These are phyloP conservation scores for Haplosporangium gracile DNA, from an alignment of 192 early-diverging fungal genomes.

Conservation along the genomic window DNA sequence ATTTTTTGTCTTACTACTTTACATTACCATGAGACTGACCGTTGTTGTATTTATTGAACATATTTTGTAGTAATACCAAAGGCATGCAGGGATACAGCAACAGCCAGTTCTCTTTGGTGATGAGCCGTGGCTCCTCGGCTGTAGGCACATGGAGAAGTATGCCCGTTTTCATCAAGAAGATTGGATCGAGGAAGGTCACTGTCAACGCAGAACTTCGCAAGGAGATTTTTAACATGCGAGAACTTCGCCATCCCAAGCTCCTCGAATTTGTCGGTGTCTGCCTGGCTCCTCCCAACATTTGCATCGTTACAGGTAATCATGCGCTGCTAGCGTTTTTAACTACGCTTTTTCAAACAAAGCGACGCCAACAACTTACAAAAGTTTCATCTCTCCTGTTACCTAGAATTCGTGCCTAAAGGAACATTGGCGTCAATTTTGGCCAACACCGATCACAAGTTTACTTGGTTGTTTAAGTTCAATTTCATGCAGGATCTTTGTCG, in stretches of 20 bases:
- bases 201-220: constrained; percentile 44
- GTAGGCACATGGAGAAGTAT: constrained; percentile 53
- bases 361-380: background rate
- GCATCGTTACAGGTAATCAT: constrained; percentile 59
- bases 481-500: constrained; percentile 60
- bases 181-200: constrained; percentile 41
- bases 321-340: background rate
- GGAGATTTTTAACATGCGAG: constrained; percentile 54
- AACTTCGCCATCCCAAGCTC: constrained; percentile 57
- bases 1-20: background rate
- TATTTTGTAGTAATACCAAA: constrained; percentile 10
- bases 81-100: constrained; percentile 5
- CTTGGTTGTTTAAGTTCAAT: constrained; percentile 63
- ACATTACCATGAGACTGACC: background rate
- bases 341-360: background rate
- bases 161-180: constrained; percentile 55
- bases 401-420: constrained; percentile 60
- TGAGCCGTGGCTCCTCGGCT: constrained; percentile 38
- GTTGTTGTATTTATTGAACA: background rate
- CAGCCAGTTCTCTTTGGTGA: constrained; percentile 35
- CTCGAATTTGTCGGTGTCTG: constrained; percentile 60
- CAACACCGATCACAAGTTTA: constrained; percentile 57
- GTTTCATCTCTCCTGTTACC: background rate
- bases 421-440: constrained; percentile 53
- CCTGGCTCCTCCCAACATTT: constrained; percentile 39